Evolutionary conservation across 2,329 filamentous ascomycete genomes (phyloP).

Genomic region (Monosporascus sp.): DNA sequence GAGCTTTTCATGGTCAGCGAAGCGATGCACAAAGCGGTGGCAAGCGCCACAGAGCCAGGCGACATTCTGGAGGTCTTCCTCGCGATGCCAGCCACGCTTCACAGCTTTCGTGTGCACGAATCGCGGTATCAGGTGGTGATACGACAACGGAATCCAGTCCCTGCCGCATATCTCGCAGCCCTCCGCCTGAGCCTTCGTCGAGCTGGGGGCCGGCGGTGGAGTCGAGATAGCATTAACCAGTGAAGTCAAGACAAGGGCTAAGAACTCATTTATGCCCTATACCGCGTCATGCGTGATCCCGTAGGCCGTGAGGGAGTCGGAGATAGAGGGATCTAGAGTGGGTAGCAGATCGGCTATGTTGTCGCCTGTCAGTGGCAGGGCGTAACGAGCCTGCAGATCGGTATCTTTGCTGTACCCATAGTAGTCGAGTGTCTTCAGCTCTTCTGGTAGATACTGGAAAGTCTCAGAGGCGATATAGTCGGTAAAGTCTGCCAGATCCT

Average conservation of each 20-base stretch:
- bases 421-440: conserved; percentile 60
- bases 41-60: conserved; percentile 85
- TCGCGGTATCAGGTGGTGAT: conserved; percentile 82
- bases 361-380: conserved; percentile 48
- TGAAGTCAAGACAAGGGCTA: conserved; percentile 57
- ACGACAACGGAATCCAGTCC: conserved; percentile 70
- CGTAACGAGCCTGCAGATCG: conserved; percentile 49
- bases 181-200: conserved; percentile 45
- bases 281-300: conserved; percentile 47
- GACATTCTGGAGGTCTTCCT: conserved; percentile 71
- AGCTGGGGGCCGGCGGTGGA: conserved; percentile 58
- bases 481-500: conserved; percentile 74
- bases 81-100: conserved; percentile 74
- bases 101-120: conserved; percentile 70
- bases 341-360: conserved; percentile 48
- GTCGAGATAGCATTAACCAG: conserved; percentile 57
- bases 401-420: conserved; percentile 45
- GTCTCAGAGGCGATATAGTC: conserved; percentile 70
- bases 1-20: conserved; percentile 72
- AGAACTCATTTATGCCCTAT: conserved; percentile 48
- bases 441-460: conserved; percentile 59
- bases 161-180: conserved; percentile 74
- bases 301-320: conserved; percentile 67
- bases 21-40: conserved; percentile 75
- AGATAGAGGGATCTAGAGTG: conserved; percentile 52